A percentile compares a stretch with the other conserved stretches of the same genome.
These are phyloP conservation scores for Ogataea pini DNA, from an alignment of 805 yeast species.

Conservation along the genomic window DNA sequence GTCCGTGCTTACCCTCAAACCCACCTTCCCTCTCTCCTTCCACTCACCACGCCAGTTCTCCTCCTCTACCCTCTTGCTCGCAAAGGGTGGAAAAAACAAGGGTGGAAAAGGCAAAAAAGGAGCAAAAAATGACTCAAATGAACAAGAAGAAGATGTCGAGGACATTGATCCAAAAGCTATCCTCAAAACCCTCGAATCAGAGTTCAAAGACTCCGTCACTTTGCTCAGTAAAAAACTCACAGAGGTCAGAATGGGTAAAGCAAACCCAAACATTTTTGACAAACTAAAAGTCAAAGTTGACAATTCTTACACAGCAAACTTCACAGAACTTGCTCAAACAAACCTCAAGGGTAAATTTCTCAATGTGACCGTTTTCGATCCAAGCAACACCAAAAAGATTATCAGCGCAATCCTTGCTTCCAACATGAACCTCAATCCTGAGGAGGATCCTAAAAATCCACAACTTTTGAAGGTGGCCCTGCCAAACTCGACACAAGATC, in stretches of 20 bases:
- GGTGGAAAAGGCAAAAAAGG: slow-evolving; percentile 16
- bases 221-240: slow-evolving; percentile 55
- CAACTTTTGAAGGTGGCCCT: slow-evolving; percentile 73
- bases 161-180: slow-evolving; percentile 35
- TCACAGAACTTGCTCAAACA: slow-evolving; percentile 70
- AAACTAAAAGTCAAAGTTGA: slow-evolving; percentile 51
- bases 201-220: slow-evolving; percentile 51
- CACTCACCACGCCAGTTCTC: neutral
- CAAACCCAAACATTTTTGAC: slow-evolving; percentile 69
- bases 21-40: neutral
- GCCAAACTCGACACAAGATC: slow-evolving; percentile 73
- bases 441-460: slow-evolving; percentile 67
- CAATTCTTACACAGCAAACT: slow-evolving; percentile 45
- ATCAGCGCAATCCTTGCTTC: slow-evolving; percentile 70
- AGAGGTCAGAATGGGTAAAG: slow-evolving; percentile 68
- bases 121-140: slow-evolving; percentile 6
- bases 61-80: neutral
- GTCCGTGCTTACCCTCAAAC: neutral
- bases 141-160: slow-evolving; percentile 22
- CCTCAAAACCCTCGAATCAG: slow-evolving; percentile 40
- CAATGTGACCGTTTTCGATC: slow-evolving; percentile 85
- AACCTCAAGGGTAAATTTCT: slow-evolving; percentile 67
- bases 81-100: slow-evolving; percentile 15
- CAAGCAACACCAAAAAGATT: slow-evolving; percentile 66
- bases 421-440: slow-evolving; percentile 77